These are phyloP conservation scores for Staphylotrichum tortipilum DNA, from an alignment of 495 filamentous ascomycete species.

Conservation along the genomic window DNA sequence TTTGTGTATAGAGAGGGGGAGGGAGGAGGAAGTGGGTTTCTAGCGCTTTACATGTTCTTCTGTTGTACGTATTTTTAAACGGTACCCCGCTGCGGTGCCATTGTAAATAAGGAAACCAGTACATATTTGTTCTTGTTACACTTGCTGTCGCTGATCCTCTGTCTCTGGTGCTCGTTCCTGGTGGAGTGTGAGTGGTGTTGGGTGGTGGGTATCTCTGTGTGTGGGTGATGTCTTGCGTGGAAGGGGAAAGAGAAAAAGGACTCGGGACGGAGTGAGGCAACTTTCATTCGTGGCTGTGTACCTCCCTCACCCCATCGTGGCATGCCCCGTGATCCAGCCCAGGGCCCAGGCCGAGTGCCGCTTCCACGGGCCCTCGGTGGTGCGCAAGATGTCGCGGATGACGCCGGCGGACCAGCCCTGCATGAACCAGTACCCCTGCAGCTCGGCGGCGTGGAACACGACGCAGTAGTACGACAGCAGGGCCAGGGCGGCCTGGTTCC, in stretches of 20 bases:
- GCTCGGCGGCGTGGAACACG: slow-evolving; percentile 17
- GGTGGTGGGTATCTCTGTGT: no score
- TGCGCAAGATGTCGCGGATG: slow-evolving; percentile 13
- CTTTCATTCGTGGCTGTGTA: no score
- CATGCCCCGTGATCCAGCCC: slow-evolving; percentile 13
- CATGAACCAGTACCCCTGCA: slow-evolving; percentile 20
- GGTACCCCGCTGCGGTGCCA: not conserved
- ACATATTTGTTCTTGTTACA: not conserved
- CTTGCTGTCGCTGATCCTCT: no score
- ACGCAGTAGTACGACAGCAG: slow-evolving; percentile 22
- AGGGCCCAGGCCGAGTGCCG: slow-evolving; percentile 16
- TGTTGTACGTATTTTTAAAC: not conserved
- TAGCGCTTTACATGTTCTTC: no score
- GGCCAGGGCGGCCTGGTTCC: slow-evolving; percentile 17
- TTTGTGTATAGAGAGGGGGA: no score
- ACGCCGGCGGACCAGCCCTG: slow-evolving; percentile 18
- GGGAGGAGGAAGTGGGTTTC: no score
- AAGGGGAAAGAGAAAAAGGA: no score
- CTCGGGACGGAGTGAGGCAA: no score
- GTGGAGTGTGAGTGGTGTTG: no score
- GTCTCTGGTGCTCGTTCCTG: no score
- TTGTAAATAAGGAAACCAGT: not conserved
- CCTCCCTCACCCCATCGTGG: not conserved
- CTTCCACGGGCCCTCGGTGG: slow-evolving; percentile 14
- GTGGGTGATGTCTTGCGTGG: no score